These are phyloP conservation scores for Xylariaceae sp. DNA, from an alignment of 2,329 filamentous ascomycete species.

Conservation along the genomic window DNA sequence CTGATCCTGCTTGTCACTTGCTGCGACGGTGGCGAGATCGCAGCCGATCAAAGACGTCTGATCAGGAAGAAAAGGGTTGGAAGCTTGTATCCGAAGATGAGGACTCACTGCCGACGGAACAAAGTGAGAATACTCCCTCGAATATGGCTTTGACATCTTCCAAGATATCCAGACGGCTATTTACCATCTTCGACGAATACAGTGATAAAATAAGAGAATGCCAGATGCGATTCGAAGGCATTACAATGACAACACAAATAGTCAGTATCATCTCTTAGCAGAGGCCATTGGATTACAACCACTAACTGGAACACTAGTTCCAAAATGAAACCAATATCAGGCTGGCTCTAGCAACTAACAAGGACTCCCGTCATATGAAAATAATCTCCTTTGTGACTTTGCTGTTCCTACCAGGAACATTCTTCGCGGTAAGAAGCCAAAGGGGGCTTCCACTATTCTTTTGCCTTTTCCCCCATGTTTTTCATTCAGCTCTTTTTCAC, in stretches of 20 bases:
- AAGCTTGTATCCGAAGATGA: not conserved
- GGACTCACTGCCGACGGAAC: not conserved
- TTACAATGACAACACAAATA: conserved; percentile 32
- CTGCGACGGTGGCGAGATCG: not conserved
- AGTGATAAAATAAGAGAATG: conserved; percentile 31
- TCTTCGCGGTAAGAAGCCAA: conserved; percentile 11
- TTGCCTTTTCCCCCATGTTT: not conserved
- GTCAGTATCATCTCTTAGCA: conserved; percentile 18
- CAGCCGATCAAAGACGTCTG: not conserved
- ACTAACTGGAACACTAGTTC: conserved; percentile 17
- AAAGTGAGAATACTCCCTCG: not conserved
- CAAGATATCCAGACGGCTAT: not conserved
- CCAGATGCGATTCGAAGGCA: conserved; percentile 29
- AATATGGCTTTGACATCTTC: not conserved
- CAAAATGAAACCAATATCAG: conserved; percentile 10
- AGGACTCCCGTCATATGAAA: conserved; percentile 26
- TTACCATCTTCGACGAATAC: conserved; percentile 28
- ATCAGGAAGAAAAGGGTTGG: too few relatives aligned
- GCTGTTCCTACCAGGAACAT: conserved; percentile 17
- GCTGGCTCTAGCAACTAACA: conserved; percentile 1
- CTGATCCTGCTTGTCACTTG: not conserved
- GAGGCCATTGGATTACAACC: conserved; percentile 6
- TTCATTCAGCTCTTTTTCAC: too few relatives aligned
- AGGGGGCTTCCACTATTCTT: not conserved
- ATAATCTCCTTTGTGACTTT: conserved; percentile 20